A percentile compares a stretch with the other conserved stretches of the same genome.
Conservation (phyloP, 768 basidiomycete genomes). For the Xerocomus potaroensis region DNA sequence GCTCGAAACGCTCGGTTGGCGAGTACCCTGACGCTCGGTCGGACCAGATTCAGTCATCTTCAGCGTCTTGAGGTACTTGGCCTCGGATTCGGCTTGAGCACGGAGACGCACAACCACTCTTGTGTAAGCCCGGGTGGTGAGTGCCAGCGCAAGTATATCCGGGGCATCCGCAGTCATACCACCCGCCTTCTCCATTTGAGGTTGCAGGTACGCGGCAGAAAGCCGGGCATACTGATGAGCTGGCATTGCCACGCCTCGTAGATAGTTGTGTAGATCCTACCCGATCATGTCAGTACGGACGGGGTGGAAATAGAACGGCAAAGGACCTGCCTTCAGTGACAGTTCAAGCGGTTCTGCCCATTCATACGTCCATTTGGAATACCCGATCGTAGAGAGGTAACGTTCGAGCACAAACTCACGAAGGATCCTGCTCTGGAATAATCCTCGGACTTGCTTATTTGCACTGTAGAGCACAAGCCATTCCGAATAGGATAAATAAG, state of each 20-base stretch:
- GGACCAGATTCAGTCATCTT: slow-evolving; percentile 20
- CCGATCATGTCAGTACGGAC: slow-evolving; percentile 6
- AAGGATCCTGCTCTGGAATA: slow-evolving; percentile 48
- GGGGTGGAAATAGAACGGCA: not conserved
- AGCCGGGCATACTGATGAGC: slow-evolving; percentile 65
- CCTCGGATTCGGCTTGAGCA: slow-evolving; percentile 69
- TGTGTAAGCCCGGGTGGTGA: slow-evolving; percentile 70
- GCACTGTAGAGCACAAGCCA: slow-evolving; percentile 60
- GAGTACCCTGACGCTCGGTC: slow-evolving; percentile 13
- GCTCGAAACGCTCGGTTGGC: slow-evolving; percentile 46
- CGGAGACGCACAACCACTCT: slow-evolving; percentile 76
- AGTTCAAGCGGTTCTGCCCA: slow-evolving; percentile 60
- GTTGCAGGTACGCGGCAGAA: slow-evolving; percentile 55
- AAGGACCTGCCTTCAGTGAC: slow-evolving; percentile 51
- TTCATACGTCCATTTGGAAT: slow-evolving; percentile 54
- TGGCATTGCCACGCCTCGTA: slow-evolving; percentile 75
- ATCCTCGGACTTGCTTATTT: slow-evolving; percentile 48
- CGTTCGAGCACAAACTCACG: slow-evolving; percentile 66
- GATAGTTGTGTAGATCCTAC: slow-evolving; percentile 76
- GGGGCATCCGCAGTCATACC: slow-evolving; percentile 32
- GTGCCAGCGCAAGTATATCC: slow-evolving; percentile 49
- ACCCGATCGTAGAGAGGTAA: slow-evolving; percentile 69
- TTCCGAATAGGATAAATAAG: slow-evolving; percentile 65
- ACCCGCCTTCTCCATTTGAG: slow-evolving; percentile 37
- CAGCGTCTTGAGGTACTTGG: slow-evolving; percentile 18